Base-by-base conservation (phyloP, 768 basidiomycete species). In the Hygrophorus pudorinus region DNA sequence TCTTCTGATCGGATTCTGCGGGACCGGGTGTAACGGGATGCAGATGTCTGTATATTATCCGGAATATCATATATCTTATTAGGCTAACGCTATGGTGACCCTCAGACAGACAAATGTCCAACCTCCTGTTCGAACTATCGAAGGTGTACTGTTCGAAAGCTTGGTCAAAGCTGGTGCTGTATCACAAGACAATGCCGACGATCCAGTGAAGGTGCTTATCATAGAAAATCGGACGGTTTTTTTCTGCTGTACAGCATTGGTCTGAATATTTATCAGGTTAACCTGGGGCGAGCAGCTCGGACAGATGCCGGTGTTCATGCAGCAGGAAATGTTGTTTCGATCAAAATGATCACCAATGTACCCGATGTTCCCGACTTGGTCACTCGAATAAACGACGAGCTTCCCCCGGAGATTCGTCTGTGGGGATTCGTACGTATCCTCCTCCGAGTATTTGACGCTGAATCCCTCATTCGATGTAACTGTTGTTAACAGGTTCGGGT, bases 221-320 rank as follows among this genome's bases (percentile, higher is more conserved):
- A 4, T n/a, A n/a, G 11, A n/a, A 14, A 7, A 42, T 32, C 17
- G 2, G 6, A n/a, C n/a, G 13, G 12, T 28, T 35, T 40, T 20
- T 18, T 9, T 36, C 4, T 41, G 18, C 33, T 45, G 5, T 42
- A 32, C n/a, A 27, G 14, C 35, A 29, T 33, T 16, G 28, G 28
- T 7, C 28, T 14, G 17, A 10, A 16, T 32, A 13, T 5, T 40
- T n/a, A 2, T 27, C 55, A 93, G 88, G 87, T 94, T 41, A 74
- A 70, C 38, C 75, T 98, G 10, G 80, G 77, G 16, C 78, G 96
- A 24, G 90, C 94, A 6, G 96, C 96, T 14, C 73, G 96, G 7
- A 99, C 96, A 1, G 96, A 99, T 60, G 88, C 93, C 1, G 96
- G 96, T 18, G 96, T 99, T 5, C 93, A 96, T 58, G 96, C 96